phyloP scores from a whole-genome alignment of 495 filamentous ascomycete species.

The Xylaria longipes region DNA sequence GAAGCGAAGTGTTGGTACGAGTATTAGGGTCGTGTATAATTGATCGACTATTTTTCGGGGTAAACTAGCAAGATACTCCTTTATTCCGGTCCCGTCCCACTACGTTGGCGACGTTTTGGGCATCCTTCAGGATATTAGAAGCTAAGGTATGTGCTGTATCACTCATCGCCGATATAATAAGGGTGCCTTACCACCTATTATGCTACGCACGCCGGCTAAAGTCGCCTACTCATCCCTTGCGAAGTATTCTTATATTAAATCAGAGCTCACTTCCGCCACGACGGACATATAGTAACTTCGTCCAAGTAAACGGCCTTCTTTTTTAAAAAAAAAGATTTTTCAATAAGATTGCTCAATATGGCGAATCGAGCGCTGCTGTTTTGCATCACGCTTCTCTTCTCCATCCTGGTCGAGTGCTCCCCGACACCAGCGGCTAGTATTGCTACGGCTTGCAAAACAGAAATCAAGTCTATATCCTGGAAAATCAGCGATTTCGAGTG shows the following conservation, averaged over 20 bases:
- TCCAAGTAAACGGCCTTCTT: too few relatives aligned
- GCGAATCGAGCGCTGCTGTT: background rate
- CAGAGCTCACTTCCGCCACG: background rate
- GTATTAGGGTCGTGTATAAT: background rate
- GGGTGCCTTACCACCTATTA: background rate
- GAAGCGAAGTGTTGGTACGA: background rate
- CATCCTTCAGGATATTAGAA: background rate
- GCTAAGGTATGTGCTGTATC: background rate
- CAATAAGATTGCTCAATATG: background rate
- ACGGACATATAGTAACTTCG: background rate
- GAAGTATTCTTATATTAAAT: background rate
- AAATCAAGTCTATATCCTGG: background rate
- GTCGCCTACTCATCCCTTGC: background rate
- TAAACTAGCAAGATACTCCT: background rate
- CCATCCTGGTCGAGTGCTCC: background rate
- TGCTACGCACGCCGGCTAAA: constrained; percentile 1
- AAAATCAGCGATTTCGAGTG: constrained; percentile 9
- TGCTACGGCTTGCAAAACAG: background rate
- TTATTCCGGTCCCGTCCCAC: background rate
- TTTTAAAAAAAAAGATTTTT: too few relatives aligned
- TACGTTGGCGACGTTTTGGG: background rate
- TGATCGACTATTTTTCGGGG: background rate
- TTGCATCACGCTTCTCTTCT: background rate
- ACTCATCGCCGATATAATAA: background rate
- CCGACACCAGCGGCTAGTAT: background rate